Evolutionary conservation across 345 rosid species (phyloP).

Genomic region (Toxicodendron radicans): DNA sequence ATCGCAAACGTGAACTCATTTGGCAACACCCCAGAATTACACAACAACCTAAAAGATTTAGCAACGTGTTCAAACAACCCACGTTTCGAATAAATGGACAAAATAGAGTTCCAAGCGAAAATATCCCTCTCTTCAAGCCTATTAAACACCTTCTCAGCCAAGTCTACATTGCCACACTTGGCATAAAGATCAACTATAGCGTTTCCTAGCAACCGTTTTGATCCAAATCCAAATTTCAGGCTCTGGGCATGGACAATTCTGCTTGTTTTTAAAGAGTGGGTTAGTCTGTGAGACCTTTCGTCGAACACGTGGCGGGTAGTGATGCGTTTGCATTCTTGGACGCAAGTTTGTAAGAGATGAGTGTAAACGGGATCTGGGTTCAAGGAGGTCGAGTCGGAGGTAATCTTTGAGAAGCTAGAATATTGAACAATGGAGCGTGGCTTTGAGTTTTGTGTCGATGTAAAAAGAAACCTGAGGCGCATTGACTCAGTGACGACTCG

Average conservation of each 20-base stretch:
- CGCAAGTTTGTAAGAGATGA: slow-evolving; percentile 36
- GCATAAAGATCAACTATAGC: slow-evolving; percentile 77
- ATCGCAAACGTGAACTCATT: slow-evolving; percentile 77
- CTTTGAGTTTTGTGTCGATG: slow-evolving; percentile 19
- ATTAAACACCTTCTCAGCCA: slow-evolving; percentile 57
- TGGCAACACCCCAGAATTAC: slow-evolving; percentile 40
- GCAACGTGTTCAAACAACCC: slow-evolving; percentile 41
- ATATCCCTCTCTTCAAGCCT: slow-evolving; percentile 52
- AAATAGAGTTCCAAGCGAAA: slow-evolving; percentile 78
- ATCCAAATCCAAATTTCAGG: slow-evolving; percentile 47
- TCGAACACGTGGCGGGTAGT: slow-evolving; percentile 63
- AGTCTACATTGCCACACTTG: slow-evolving; percentile 57
- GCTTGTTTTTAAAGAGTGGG: slow-evolving; percentile 32
- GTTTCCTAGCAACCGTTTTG: slow-evolving; percentile 52
- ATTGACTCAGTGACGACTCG: slow-evolving; percentile 18
- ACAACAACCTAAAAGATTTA: slow-evolving; percentile 40
- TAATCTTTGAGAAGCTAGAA: slow-evolving; percentile 28
- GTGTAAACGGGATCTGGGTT: slow-evolving; percentile 19
- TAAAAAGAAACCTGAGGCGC: slow-evolving; percentile 24
- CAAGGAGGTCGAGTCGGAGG: slow-evolving; percentile 13
- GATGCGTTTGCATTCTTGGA: slow-evolving; percentile 47
- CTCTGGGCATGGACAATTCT: slow-evolving; percentile 56
- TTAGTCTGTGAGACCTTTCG: slow-evolving; percentile 56
- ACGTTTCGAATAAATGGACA: slow-evolving; percentile 61
- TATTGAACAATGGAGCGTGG: slow-evolving; percentile 24